Evolutionary conservation across 495 filamentous ascomycete species (phyloP), one percentile per base, ranked within the genome.

Genomic region (Articulospora tetracladia): DNA sequence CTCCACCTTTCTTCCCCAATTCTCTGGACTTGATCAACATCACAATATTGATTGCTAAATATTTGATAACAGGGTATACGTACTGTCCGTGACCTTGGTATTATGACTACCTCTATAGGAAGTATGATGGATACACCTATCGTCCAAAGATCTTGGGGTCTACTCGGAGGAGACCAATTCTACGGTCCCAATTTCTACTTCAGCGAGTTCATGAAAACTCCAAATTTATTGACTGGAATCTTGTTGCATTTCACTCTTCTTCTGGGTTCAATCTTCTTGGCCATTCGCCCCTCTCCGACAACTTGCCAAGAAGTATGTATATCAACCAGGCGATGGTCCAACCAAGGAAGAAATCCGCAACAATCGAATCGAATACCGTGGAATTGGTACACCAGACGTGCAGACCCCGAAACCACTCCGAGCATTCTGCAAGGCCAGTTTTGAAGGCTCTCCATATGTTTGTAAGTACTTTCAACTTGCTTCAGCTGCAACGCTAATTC

Each of bases 101-200:
- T 83, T 1, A 72, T 91, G 8, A 84, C 87, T 19, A 86, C 80
- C 12, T 87, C 80, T 20, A 68, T 88, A 1, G 78, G 78, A 15
- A 79, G 69, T 15, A 68, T 76, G 3, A 79, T 84, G 0, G 89
- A 97, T 62, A 72, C 79, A 7, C 80, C 84, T 23, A 81, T 87
- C 46, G 86, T 94, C 8, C 82, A 93, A 56, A 85, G 92, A 55
- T 84, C 81, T 39, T 94, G 91, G 86, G 89, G 87, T 3, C 69
- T 97, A 3, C 77, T 91, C 57, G 78, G 83, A 13, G 75, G 79
- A 3, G 73, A 74, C n/a, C 70, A 75, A 6, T 73, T 80, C 47
- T 94, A 95, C 72, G 92, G 92, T 0, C 79, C 83, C 3, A 79
- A 82, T 2, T 96, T 96, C 70, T 76, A 79, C 28, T 92, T 88